phyloP scores from a whole-genome alignment of 345 rosid genomes.

The Camelina hispida region DNA sequence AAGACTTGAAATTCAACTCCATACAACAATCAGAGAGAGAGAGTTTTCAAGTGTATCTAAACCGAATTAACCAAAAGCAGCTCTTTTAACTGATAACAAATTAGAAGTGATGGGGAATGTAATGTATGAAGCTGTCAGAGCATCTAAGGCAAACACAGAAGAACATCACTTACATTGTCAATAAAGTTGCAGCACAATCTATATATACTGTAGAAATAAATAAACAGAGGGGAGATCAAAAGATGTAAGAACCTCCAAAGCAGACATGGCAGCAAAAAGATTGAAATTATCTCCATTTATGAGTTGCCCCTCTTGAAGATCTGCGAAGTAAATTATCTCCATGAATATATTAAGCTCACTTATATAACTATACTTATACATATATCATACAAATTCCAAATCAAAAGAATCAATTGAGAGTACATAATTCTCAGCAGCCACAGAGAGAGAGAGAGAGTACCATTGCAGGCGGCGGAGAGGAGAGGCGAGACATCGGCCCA shows the following conservation, averaged over 20 bases:
- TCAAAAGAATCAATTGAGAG: not conserved
- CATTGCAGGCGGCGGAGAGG: conserved; percentile 69
- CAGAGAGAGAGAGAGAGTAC: conserved; percentile 41
- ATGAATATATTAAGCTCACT: too few relatives aligned
- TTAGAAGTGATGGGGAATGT: too few relatives aligned
- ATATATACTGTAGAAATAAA: not conserved
- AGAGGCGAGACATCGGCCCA: conserved; percentile 88
- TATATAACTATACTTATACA: too few relatives aligned
- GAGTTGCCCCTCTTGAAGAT: conserved; percentile 82
- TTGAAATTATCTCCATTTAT: conserved; percentile 89
- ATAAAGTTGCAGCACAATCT: not conserved
- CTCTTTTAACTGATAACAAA: too few relatives aligned
- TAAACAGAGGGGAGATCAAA: not conserved
- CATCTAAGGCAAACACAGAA: too few relatives aligned
- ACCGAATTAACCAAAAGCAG: not conserved
- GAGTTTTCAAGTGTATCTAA: too few relatives aligned
- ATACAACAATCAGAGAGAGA: not conserved
- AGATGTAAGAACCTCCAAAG: conserved; percentile 77
- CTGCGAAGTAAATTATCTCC: conserved; percentile 41
- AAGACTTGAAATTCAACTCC: not conserved
- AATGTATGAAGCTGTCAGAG: too few relatives aligned
- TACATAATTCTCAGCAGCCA: not conserved
- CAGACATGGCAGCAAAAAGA: conserved; percentile 99
- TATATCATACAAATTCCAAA: not conserved
- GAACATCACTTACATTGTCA: too few relatives aligned